phyloP scores from a whole-genome alignment of 306 rosid species.

The Argentina anserina region DNA sequence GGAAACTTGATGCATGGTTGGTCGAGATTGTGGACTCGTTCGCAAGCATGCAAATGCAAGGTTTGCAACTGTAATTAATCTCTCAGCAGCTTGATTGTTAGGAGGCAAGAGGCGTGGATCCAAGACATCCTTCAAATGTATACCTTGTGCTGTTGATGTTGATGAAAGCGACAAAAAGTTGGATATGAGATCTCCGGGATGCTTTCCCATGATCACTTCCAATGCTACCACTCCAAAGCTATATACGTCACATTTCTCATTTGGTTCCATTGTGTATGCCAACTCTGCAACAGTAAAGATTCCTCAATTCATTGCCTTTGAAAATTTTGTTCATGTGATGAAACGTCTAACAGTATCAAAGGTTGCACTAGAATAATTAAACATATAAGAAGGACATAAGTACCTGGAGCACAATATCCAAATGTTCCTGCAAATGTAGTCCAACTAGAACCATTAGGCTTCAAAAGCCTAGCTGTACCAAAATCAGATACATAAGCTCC shows the following conservation, averaged over 20 bases:
- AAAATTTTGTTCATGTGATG: neutral
- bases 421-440: too few species aligned
- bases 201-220: constrained; percentile 25
- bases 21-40: constrained; percentile 22
- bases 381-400: neutral
- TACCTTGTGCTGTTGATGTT: neutral
- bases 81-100: neutral
- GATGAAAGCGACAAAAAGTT: neutral
- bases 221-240: constrained; percentile 24
- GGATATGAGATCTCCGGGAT: constrained; percentile 26
- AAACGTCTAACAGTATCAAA: neutral
- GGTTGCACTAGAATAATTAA: neutral
- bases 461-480: too few species aligned
- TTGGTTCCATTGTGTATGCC: constrained; percentile 22
- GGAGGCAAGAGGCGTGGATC: constrained; percentile 19
- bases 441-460: too few species aligned
- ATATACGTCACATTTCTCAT: constrained; percentile 20
- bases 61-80: constrained; percentile 16
- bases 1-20: constrained; percentile 23
- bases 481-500: neutral
- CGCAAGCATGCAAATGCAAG: constrained; percentile 24
- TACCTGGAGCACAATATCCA: constrained; percentile 10
- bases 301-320: neutral
- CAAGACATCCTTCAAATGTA: constrained; percentile 20
- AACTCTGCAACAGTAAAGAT: constrained; percentile 11